Percentiles rank a stretch among this genome's conserved stretches.
Evolutionary conservation across 2,329 filamentous ascomycete genomes (phyloP).

Genomic region (Phialophora chinensis): DNA sequence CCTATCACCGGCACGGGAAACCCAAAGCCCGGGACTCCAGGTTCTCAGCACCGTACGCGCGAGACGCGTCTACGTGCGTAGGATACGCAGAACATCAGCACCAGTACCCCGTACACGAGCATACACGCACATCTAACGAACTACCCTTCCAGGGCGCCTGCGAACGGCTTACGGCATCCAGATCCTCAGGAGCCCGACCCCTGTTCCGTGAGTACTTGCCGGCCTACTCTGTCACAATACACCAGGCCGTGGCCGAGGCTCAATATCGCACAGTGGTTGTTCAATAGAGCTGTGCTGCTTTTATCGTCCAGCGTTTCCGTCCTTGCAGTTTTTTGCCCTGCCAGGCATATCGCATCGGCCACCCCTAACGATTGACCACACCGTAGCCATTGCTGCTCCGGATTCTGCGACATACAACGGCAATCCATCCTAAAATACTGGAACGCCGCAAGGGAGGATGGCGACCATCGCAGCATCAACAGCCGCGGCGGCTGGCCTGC

Average conservation of each 20-base stretch:
- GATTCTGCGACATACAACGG: background rate
- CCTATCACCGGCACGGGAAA: too few species aligned
- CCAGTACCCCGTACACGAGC: background rate
- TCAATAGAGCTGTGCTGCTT: background rate
- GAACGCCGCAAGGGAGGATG: slow-evolving; percentile 16
- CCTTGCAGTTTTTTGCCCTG: too few species aligned
- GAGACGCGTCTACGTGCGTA: background rate
- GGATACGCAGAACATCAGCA: background rate
- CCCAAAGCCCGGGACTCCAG: too few species aligned
- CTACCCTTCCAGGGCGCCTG: background rate
- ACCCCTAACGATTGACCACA: background rate
- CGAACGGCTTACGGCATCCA: background rate
- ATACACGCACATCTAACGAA: background rate
- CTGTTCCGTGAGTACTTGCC: background rate
- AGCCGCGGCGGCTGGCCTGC: slow-evolving; percentile 45
- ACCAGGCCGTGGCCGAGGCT: background rate
- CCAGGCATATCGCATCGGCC: background rate
- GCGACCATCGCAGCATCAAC: slow-evolving; percentile 44
- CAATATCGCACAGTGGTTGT: background rate
- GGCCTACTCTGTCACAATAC: background rate
- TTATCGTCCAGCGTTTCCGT: too few species aligned
- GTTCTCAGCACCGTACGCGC: background rate
- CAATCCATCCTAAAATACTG: background rate
- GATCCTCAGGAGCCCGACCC: background rate
- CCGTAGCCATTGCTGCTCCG: background rate